Conservation (phyloP, 345 rosid species). For the Salix caprea region DNA sequence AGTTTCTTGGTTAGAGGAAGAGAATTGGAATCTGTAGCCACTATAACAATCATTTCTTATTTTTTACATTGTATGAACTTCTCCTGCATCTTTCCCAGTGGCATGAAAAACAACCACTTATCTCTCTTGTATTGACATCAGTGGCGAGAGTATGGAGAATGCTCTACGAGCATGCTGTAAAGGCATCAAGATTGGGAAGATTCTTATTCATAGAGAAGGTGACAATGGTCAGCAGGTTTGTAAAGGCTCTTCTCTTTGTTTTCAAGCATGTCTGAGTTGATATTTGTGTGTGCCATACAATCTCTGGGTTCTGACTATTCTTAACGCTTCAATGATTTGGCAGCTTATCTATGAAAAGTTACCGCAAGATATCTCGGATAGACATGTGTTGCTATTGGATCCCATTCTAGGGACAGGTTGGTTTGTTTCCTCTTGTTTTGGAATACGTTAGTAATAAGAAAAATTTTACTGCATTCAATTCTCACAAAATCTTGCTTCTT, state of each 20-base stretch:
- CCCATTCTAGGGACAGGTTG: constrained; percentile 97
- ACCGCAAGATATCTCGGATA: constrained; percentile 83
- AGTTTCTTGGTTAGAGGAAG: background rate
- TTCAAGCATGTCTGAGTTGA: background rate
- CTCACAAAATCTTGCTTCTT: background rate
- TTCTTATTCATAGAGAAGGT: constrained; percentile 94
- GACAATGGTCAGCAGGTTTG: constrained; percentile 93
- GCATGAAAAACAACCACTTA: background rate
- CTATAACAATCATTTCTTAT: background rate
- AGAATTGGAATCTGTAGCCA: background rate
- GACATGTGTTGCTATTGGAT: constrained; percentile 88
- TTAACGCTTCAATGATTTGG: constrained; percentile 7
- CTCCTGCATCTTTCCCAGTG: background rate
- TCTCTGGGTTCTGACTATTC: constrained; percentile 12
- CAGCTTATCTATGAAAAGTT: constrained; percentile 95
- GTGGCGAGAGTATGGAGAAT: constrained; percentile 99
- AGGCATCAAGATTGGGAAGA: constrained; percentile 95
- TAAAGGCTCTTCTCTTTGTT: constrained; percentile 7
- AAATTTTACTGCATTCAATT: no score
- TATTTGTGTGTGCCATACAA: background rate
- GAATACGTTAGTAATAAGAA: background rate
- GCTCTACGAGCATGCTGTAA: constrained; percentile 98
- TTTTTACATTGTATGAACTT: background rate
- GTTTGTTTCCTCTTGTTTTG: constrained; percentile 7
- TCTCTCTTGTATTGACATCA: constrained; percentile 26